Evolutionary conservation across 371 early-diverging fungal species (phyloP), one percentile per base, ranked within the genome.

Genomic region (Mortierella sp.): DNA sequence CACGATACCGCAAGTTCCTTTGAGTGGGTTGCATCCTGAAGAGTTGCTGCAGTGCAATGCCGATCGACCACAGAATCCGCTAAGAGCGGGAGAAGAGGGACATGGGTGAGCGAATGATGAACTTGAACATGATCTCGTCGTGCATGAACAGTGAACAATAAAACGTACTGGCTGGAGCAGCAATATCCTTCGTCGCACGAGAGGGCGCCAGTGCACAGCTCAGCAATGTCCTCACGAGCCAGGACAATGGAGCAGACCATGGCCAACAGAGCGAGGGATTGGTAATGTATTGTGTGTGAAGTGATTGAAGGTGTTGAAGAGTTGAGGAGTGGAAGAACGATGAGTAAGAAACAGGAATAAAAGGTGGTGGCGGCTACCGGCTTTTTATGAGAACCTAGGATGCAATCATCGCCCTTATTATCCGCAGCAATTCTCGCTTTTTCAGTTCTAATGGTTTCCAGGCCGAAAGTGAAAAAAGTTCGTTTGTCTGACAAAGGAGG

Each of bases 1-100:
- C 83, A 85, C 81, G 46, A 81, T 73, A 34, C 85, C 85, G 14
- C 85, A 85, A 28, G 75, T 61, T n/a, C 85, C 81, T 43, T 81
- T 84, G 31, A 44, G 74, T 0, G 71, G 31, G 44, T 85, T 76
- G 69, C 85, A 85, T 44, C 85, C 81, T 11, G 50, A 70, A 4
- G 81, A 69, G 26, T 75, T 43, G 44, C 79, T 76, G 71, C 85
- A 85, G 44, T 85, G 81, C n/a, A 73, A 37, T 3, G 76, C 9
- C 14, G 85, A 64, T 19, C 85, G 81, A 28, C 85, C 81, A 28
- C 85, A 85, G 75, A 79, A 79, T 31, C 79, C 79, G 44, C 79
- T 83, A 76, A 10, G 14, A 71, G 24, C 16, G 13, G 51, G 5
- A 4, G 48, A 16, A 14, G 31, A 71, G 21, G 40, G 50, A 13